These are phyloP conservation scores for Pythium periplocum DNA, from an alignment of 352 stramenopile species.

Conservation along the genomic window DNA sequence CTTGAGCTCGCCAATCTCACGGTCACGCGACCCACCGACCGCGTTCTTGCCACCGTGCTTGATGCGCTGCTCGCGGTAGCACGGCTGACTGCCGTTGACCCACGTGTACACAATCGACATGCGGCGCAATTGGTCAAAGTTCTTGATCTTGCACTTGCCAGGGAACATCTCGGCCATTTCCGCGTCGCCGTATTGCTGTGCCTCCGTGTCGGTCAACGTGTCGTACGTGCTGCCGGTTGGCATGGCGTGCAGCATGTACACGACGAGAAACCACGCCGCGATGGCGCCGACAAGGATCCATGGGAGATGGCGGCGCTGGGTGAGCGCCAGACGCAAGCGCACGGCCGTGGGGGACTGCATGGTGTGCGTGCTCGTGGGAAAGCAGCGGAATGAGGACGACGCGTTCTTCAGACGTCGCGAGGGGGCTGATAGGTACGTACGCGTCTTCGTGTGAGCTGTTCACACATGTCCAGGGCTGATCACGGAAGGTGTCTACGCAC, in stretches of 20 bases:
- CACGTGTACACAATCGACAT: slow-evolving; percentile 90
- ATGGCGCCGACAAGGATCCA: slow-evolving; percentile 37
- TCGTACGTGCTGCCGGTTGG: slow-evolving; percentile 29
- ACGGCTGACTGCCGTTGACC: slow-evolving; percentile 84
- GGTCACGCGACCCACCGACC: slow-evolving; percentile 73
- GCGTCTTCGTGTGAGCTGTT: too few species aligned
- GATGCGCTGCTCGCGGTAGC: slow-evolving; percentile 68
- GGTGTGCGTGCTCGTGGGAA: too few species aligned
- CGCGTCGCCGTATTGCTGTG: slow-evolving; percentile 28
- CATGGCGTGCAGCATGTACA: slow-evolving; percentile 34
- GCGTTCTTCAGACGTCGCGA: too few species aligned
- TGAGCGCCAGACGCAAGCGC: slow-evolving; percentile 62
- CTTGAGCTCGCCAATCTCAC: slow-evolving; percentile 85
- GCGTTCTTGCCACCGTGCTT: slow-evolving; percentile 64
- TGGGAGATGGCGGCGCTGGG: slow-evolving; percentile 57
- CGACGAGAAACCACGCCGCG: slow-evolving; percentile 33
- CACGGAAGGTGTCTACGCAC: too few species aligned
- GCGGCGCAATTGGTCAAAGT: slow-evolving; percentile 77
- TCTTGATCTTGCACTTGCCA: slow-evolving; percentile 78
- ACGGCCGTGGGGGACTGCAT: slow-evolving; percentile 64
- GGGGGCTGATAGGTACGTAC: too few species aligned
- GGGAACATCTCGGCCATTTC: slow-evolving; percentile 62
- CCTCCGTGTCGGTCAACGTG: slow-evolving; percentile 24
- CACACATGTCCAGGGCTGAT: too few species aligned
- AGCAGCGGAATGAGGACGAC: not conserved